phyloP scores from a whole-genome alignment of 257 asterid species.

The Solanum lycopersicoides region DNA sequence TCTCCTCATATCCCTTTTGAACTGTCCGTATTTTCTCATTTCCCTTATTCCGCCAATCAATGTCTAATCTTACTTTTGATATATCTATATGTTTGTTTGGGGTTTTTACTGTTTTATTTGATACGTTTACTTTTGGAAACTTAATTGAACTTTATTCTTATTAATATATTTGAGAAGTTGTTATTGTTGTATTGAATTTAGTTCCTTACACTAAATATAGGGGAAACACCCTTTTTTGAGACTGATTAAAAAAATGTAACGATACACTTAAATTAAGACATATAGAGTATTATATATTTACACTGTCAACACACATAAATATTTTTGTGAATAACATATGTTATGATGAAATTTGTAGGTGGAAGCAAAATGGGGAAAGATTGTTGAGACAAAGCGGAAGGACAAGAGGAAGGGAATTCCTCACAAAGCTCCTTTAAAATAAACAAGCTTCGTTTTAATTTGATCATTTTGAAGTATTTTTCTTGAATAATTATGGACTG shows the following conservation, averaged over 20 bases:
- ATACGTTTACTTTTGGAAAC: neutral
- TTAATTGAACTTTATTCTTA: neutral
- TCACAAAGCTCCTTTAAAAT: neutral
- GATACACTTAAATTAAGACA: neutral
- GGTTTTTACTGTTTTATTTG: too few relatives aligned
- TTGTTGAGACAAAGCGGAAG: neutral
- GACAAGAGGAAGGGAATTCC: slow-evolving; percentile 9
- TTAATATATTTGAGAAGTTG: too few relatives aligned
- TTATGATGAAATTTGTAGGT: neutral
- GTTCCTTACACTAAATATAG: too few relatives aligned
- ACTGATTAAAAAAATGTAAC: neutral
- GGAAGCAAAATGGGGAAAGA: neutral
- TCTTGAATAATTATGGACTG: neutral
- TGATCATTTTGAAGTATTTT: neutral
- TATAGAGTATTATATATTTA: neutral
- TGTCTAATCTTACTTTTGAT: too few relatives aligned
- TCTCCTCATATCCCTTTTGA: neutral
- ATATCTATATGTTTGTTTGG: neutral
- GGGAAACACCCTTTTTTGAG: too few relatives aligned
- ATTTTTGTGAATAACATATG: neutral
- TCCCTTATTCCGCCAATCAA: neutral
- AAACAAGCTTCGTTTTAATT: neutral
- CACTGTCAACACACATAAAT: neutral
- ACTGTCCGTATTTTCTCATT: too few relatives aligned
- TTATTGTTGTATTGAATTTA: too few relatives aligned